Evolutionary conservation across 2,329 filamentous ascomycete species (phyloP).

Genomic region (Ceratocystis eucalypticola): DNA sequence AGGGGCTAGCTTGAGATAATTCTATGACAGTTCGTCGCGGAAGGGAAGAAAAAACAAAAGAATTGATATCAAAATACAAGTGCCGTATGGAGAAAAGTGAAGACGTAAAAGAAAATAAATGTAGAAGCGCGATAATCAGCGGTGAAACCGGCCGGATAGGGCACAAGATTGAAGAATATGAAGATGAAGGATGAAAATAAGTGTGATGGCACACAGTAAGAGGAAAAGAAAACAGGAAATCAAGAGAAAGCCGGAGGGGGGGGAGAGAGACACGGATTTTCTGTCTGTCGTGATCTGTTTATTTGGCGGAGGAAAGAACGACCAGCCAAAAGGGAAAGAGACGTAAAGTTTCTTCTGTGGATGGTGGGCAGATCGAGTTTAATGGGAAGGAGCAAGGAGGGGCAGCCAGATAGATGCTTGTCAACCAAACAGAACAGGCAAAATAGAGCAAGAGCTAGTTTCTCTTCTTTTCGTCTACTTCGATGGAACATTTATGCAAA

Average conservation of each 20-base stretch:
- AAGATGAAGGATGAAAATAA: background rate
- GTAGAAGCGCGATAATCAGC: constrained; percentile 2
- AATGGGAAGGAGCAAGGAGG: constrained; percentile 5
- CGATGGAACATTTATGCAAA: background rate
- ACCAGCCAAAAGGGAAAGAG: background rate
- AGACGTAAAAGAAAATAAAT: background rate
- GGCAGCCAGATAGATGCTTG: background rate
- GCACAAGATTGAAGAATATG: background rate
- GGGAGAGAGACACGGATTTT: background rate
- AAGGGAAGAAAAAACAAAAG: constrained; percentile 10
- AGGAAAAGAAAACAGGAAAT: background rate
- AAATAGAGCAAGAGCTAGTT: background rate
- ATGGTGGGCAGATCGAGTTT: background rate
- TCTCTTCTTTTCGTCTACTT: background rate
- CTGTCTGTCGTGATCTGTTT: background rate
- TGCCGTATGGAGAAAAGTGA: background rate
- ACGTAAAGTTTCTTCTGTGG: background rate
- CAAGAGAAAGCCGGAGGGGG: background rate
- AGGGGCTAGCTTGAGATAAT: background rate
- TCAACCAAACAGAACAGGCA: background rate
- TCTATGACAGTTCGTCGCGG: constrained; percentile 13
- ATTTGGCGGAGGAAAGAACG: constrained; percentile 3
- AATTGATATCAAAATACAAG: constrained; percentile 11
- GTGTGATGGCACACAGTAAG: background rate
- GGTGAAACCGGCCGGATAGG: background rate